Evolutionary conservation across 495 filamentous ascomycete genomes (phyloP), one percentile per base, ranked within the genome.

Genomic region (Penicillium herquei): DNA sequence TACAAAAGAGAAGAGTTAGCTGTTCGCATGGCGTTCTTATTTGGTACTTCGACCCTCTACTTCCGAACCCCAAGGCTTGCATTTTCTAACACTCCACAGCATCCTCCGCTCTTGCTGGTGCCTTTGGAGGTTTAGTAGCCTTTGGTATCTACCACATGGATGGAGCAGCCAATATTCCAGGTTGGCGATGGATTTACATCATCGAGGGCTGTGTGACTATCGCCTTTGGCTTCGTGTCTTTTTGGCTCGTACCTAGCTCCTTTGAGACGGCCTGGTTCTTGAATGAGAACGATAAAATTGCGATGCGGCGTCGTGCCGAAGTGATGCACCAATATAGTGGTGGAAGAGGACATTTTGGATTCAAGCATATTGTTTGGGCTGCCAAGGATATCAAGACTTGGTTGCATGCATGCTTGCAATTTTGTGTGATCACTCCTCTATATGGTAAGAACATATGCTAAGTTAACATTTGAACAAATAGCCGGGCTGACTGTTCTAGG

Each of bases 161-260:
- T 41, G 66, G 68, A 7, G 40, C 61, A n/a, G 54, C 59, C 12
- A 69, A 67, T 0, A 57, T 73, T 8, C 51, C 61, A 32, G 73
- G 70, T 8, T 76, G 72, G 72, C 55, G 72, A 33, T 75, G 72
- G 72, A 63, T 78, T 34, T 78, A 75, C 47, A 55, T 78, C 30
- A 56, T 78, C 7, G 72, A 78, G 56, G 75, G 74, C 0, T 41
- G 75, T 9, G 54, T 61, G 54, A 61, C 43, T 16, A 55, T 46
- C 13, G 50, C 51, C 12, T 35, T 61, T 11, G 54, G 54, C 3
- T 46, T 61, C n/a, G 54, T 55, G 7, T 57, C 54, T 6, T 61
- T 61, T 41, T 63, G 53, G 48, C 41, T 53, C 32, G 52, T 63
- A 1, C 56, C 61, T 31, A 60, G 52, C 17, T 14, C 52, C 26